Evolutionary conservation across 2,329 filamentous ascomycete genomes (phyloP).

Genomic region (Aspergillus tubingensis): DNA sequence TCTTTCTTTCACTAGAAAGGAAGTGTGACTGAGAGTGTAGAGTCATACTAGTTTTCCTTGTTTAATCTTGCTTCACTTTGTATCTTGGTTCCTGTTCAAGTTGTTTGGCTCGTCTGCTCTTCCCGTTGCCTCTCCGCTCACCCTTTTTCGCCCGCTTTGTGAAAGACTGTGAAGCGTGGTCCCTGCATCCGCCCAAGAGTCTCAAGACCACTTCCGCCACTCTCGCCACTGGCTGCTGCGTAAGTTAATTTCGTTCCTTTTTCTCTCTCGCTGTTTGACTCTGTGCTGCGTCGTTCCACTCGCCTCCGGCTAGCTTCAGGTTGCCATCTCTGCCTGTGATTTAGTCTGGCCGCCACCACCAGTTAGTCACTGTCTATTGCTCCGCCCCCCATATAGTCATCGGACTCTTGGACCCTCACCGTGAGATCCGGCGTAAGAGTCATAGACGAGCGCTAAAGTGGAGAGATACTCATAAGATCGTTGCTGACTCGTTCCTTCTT

Average conservation of each 20-base stretch:
- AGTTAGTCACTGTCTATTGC: constrained; percentile 18
- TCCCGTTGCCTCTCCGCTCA: constrained; percentile 5
- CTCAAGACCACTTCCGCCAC: constrained; percentile 18
- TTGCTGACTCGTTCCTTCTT: constrained; percentile 23
- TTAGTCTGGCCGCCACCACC: constrained; percentile 14
- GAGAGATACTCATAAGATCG: constrained; percentile 11
- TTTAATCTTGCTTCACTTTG: neutral
- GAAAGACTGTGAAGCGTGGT: constrained; percentile 17
- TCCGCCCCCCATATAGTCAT: constrained; percentile 22
- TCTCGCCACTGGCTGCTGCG: constrained; percentile 21
- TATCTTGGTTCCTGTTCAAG: no score
- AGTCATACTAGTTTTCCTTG: neutral
- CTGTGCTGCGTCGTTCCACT: constrained; percentile 1
- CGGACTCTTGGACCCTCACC: constrained; percentile 19
- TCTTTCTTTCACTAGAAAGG: constrained; percentile 1
- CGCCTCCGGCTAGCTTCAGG: constrained; percentile 4
- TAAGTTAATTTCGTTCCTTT: constrained; percentile 19
- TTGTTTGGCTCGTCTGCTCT: constrained; percentile 1
- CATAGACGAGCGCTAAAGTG: constrained; percentile 18
- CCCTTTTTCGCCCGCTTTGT: constrained; percentile 9
- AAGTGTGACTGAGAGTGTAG: constrained; percentile 5
- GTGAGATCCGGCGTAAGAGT: constrained; percentile 16
- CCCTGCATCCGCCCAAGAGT: constrained; percentile 22
- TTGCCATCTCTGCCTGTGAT: constrained; percentile 16
- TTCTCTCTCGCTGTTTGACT: constrained; percentile 9